Evolutionary conservation across 1,284 basidiomycete genomes (phyloP).

Genomic region (Apiotrichum sp.): DNA sequence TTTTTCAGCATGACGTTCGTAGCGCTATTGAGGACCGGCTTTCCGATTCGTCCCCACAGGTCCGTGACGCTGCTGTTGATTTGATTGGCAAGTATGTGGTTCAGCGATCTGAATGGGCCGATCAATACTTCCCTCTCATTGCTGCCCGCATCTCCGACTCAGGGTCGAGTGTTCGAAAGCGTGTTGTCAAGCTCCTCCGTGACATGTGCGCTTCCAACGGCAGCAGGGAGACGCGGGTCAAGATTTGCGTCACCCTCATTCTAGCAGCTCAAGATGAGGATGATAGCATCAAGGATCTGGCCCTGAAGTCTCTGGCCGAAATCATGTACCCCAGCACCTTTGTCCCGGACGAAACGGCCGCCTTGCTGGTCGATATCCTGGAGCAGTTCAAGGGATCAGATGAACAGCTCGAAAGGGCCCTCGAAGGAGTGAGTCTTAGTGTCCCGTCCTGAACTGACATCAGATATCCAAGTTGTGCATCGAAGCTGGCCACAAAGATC

Average conservation of each 20-base stretch:
- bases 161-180: conserved; percentile 83
- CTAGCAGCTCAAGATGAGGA: conserved; percentile 79
- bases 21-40: conserved; percentile 80
- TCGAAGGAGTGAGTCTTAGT: conserved; percentile 55
- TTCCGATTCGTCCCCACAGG: conserved; percentile 80
- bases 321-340: conserved; percentile 62
- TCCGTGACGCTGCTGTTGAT: conserved; percentile 92
- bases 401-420: conserved; percentile 73
- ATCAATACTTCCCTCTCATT: conserved; percentile 78
- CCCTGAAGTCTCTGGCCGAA: conserved; percentile 79
- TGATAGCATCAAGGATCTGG: conserved; percentile 83
- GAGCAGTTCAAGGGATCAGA: conserved; percentile 73
- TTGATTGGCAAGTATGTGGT: conserved; percentile 92
- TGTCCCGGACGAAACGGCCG: conserved; percentile 52
- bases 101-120: conserved; percentile 72
- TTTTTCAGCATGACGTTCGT: conserved; percentile 49
- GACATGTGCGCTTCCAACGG: conserved; percentile 66
- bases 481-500: conserved; percentile 11
- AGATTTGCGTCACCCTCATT: conserved; percentile 78
- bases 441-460: too few species aligned
- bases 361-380: conserved; percentile 76
- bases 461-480: conserved; percentile 7
- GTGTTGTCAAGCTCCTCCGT: conserved; percentile 88
- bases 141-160: conserved; percentile 85
- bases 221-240: conserved; percentile 58